These are phyloP conservation scores for Botryosphaeria dothidea DNA, from an alignment of 2,329 filamentous ascomycete genomes.

Conservation along the genomic window DNA sequence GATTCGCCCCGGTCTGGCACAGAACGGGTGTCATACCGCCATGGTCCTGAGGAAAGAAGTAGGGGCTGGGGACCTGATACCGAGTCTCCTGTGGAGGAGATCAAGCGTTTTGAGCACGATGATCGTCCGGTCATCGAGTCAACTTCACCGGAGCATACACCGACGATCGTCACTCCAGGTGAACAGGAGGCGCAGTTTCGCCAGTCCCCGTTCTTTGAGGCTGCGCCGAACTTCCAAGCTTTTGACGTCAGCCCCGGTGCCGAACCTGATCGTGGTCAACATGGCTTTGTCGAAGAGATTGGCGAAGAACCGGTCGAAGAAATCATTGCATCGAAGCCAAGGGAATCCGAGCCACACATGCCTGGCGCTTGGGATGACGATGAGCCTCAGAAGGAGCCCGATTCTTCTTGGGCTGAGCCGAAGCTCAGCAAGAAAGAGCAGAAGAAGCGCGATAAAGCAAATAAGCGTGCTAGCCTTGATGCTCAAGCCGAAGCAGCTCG, in stretches of 20 bases:
- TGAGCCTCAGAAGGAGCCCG: slow-evolving; percentile 24
- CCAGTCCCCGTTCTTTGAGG: slow-evolving; percentile 43
- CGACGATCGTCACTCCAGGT: slow-evolving; percentile 22
- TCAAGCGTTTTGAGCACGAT: slow-evolving; percentile 28
- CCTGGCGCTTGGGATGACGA: slow-evolving; percentile 62
- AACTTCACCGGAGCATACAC: slow-evolving; percentile 24
- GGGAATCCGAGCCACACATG: slow-evolving; percentile 53
- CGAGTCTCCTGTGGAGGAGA: slow-evolving; percentile 25
- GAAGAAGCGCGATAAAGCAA: slow-evolving; percentile 27
- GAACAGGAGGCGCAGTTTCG: slow-evolving; percentile 27
- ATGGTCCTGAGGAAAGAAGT: slow-evolving; percentile 9
- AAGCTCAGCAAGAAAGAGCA: slow-evolving; percentile 30
- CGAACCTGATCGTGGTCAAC: slow-evolving; percentile 23
- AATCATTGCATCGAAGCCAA: slow-evolving; percentile 27
- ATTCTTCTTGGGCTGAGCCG: slow-evolving; percentile 24
- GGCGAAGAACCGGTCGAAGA: slow-evolving; percentile 57
- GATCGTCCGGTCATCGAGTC: slow-evolving; percentile 21
- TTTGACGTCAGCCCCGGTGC: slow-evolving; percentile 25
- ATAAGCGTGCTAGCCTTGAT: slow-evolving; percentile 18
- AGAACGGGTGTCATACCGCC: slow-evolving; percentile 34
- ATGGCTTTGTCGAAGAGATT: slow-evolving; percentile 38
- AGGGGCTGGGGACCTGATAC: slow-evolving; percentile 18
- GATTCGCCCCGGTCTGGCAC: slow-evolving; percentile 33
- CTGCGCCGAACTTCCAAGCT: slow-evolving; percentile 39
- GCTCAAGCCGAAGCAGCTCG: slow-evolving; percentile 28